Conservation (phyloP, 2,329 filamentous ascomycete genomes). For the Ceratocystis alfenasii region DNA sequence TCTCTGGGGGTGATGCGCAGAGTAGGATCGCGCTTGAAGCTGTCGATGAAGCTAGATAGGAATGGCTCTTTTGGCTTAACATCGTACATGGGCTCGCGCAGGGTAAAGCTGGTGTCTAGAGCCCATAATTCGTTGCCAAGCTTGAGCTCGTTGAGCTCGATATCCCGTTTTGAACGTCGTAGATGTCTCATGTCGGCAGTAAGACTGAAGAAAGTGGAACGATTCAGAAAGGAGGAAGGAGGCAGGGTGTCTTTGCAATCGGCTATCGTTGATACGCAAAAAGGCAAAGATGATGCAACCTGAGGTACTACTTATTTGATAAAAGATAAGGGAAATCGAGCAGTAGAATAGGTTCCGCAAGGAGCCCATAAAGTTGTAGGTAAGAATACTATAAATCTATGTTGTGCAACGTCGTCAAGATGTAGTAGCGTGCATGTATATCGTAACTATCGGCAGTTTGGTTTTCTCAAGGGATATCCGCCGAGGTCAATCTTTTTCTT, state of each 20-base stretch:
- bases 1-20: conserved; percentile 38
- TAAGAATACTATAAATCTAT: too few relatives aligned
- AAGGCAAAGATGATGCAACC: neutral
- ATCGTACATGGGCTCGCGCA: conserved; percentile 22
- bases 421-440: neutral
- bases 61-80: conserved; percentile 21
- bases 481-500: neutral
- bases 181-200: conserved; percentile 28
- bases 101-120: conserved; percentile 18
- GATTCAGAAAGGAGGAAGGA: neutral
- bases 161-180: conserved; percentile 27
- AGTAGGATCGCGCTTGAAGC: conserved; percentile 50
- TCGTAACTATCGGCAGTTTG: neutral
- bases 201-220: neutral
- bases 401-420: neutral
- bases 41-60: conserved; percentile 34
- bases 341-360: neutral
- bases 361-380: neutral
- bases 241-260: neutral
- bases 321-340: neutral
- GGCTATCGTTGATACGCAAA: neutral
- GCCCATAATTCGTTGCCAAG: conserved; percentile 22
- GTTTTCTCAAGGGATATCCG: neutral
- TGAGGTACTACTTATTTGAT: neutral
- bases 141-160: conserved; percentile 47